A percentile compares a stretch with the other conserved stretches of the same genome.
These are phyloP conservation scores for Physaria fendleri DNA, from an alignment of 345 rosid genomes.

Conservation along the genomic window DNA sequence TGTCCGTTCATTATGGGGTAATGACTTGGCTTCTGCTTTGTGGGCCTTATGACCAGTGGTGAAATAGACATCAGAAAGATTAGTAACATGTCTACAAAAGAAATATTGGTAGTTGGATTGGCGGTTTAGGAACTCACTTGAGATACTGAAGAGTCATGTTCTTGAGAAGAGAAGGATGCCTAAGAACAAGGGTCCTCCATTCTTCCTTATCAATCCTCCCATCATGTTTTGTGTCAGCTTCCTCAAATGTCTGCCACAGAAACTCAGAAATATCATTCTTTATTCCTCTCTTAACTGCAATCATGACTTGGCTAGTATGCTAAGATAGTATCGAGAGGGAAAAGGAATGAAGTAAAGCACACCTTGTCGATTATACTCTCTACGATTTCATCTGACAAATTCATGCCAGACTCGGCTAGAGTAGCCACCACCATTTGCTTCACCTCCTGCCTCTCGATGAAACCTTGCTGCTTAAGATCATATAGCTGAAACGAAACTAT, in stretches of 20 bases:
- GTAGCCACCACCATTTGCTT: slow-evolving; percentile 79
- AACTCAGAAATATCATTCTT: slow-evolving; percentile 7
- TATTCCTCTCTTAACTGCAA: no score
- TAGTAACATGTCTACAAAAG: no score
- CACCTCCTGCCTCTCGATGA: slow-evolving; percentile 85
- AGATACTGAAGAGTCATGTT: slow-evolving; percentile 78
- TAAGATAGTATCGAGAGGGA: no score
- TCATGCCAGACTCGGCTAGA: slow-evolving; percentile 87
- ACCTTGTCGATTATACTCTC: slow-evolving; percentile 87
- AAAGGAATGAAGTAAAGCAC: slow-evolving; percentile 8
- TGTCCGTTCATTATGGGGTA: no score
- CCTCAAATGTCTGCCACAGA: slow-evolving; percentile 55
- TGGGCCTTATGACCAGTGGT: no score
- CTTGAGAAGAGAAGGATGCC: slow-evolving; percentile 70
- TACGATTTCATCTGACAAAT: slow-evolving; percentile 62
- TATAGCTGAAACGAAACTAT: slow-evolving; percentile 89
- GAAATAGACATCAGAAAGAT: no score
- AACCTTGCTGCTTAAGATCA: slow-evolving; percentile 88
- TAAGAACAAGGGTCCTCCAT: slow-evolving; percentile 67
- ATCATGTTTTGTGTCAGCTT: slow-evolving; percentile 71
- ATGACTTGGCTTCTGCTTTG: no score
- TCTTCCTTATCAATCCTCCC: slow-evolving; percentile 77
- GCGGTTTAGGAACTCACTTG: slow-evolving; percentile 42
- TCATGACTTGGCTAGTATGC: no score
- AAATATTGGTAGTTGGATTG: background rate